Percentiles rank a stretch among this genome's conserved stretches.
Conservation (phyloP, 2,329 filamentous ascomycete genomes). For the Fusarium hostae region DNA sequence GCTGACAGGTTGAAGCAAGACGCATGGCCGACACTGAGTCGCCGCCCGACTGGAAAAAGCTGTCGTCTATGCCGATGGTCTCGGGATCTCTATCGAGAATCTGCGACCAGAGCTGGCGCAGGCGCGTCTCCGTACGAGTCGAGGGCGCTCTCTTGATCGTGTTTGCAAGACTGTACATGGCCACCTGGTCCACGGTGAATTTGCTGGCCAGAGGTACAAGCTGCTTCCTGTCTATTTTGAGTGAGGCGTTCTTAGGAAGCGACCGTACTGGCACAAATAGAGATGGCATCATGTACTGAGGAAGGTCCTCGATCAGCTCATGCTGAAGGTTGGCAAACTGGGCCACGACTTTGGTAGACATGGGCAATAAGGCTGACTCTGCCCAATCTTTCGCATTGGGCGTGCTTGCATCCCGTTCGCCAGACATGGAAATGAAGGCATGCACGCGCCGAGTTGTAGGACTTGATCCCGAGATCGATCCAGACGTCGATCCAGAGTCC, state of each 20-base stretch:
- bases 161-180: slow-evolving; percentile 1
- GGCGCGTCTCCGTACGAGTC: not conserved
- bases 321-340: slow-evolving; percentile 5
- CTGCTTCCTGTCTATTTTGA: slow-evolving; percentile 5
- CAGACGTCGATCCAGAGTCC: not conserved
- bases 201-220: slow-evolving; percentile 1
- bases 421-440: slow-evolving; percentile 3
- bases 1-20: slow-evolving; percentile 8
- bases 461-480: not conserved
- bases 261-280: slow-evolving; percentile 4
- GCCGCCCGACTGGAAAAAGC: slow-evolving; percentile 3
- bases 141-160: slow-evolving; percentile 4
- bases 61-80: slow-evolving; percentile 3
- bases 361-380: not conserved
- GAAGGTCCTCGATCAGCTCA: slow-evolving; percentile 3
- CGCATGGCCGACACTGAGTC: slow-evolving; percentile 10
- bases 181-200: slow-evolving; percentile 4
- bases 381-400: not conserved
- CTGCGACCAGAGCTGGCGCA: slow-evolving; percentile 4
- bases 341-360: not conserved
- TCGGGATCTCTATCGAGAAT: not conserved
- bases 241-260: slow-evolving; percentile 5
- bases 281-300: slow-evolving; percentile 9
- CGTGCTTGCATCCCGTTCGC: not conserved
- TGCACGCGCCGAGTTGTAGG: not conserved